Conservation (phyloP, 257 asterid genomes). For the Jacaranda mimosifolia region DNA sequence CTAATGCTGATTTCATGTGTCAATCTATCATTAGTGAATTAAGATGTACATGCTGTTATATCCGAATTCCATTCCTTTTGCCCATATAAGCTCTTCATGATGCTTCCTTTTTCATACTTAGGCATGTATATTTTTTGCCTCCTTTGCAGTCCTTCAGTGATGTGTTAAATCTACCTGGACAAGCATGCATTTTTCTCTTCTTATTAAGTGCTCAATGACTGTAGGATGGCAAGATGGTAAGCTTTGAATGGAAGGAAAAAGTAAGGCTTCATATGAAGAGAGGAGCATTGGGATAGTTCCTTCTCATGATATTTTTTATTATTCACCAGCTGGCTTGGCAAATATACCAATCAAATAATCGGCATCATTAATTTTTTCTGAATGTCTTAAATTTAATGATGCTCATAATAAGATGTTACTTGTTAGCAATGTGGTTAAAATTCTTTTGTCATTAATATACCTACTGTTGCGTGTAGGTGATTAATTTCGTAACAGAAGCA, state of each 20-base stretch:
- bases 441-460: constrained; percentile 12
- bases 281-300: constrained; percentile 1
- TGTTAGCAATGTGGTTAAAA: not conserved
- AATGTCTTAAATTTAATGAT: constrained; percentile 4
- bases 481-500: constrained; percentile 61
- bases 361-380: constrained; percentile 3
- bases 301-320: not conserved
- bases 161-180: not conserved
- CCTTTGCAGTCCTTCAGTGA: not conserved
- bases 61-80: not conserved
- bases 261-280: not conserved
- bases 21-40: not conserved
- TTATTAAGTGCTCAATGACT: not conserved
- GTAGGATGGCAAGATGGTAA: not conserved
- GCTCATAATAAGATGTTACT: constrained; percentile 15
- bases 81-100: constrained; percentile 16
- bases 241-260: not conserved
- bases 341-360: not conserved
- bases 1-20: not conserved
- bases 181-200: not conserved
- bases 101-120: constrained; percentile 20
- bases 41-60: not conserved
- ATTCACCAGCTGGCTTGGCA: constrained; percentile 22
- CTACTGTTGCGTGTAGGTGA: constrained; percentile 60
- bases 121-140: not conserved